These are phyloP conservation scores for Escallonia herrerae DNA, from an alignment of 129 eudicot genomes.

Conservation along the genomic window DNA sequence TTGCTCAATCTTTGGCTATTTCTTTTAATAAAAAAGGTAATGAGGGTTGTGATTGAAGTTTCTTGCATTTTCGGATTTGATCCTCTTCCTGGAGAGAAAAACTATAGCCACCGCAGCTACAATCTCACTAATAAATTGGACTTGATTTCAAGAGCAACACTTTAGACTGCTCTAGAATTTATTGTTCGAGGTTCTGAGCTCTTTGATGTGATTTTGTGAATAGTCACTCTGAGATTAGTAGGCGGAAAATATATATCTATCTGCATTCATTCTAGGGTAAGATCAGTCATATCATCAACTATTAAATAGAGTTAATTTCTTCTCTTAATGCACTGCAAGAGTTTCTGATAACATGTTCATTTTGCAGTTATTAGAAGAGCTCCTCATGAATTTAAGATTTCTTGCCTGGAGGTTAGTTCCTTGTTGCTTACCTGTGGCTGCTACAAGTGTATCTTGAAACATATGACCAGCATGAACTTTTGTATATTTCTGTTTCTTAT, in stretches of 20 bases:
- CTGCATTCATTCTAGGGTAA: not conserved
- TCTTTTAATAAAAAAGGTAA: no score
- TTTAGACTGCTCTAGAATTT: not conserved
- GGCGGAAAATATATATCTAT: not conserved
- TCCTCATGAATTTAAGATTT: slow-evolving; percentile 94
- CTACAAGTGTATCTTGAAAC: not conserved
- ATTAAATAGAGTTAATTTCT: not conserved
- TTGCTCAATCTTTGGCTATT: no score
- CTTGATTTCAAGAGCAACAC: slow-evolving; percentile 29
- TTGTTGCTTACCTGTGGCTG: not conserved
- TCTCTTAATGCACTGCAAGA: not conserved
- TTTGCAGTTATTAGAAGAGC: slow-evolving; percentile 97
- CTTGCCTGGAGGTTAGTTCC: slow-evolving; percentile 85
- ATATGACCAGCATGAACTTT: not conserved
- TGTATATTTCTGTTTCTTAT: not conserved
- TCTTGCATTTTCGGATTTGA: no score
- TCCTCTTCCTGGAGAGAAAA: no score
- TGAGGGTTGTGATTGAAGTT: no score
- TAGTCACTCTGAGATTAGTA: not conserved
- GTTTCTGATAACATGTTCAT: not conserved
- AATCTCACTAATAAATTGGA: no score
- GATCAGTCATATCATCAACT: not conserved
- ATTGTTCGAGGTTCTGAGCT: not conserved
- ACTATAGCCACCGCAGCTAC: no score
- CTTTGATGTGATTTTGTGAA: not conserved